A percentile compares a stretch with the other conserved stretches of the same genome.
These are phyloP conservation scores for Neurospora sp. DNA, from an alignment of 495 filamentous ascomycete species.

Conservation along the genomic window DNA sequence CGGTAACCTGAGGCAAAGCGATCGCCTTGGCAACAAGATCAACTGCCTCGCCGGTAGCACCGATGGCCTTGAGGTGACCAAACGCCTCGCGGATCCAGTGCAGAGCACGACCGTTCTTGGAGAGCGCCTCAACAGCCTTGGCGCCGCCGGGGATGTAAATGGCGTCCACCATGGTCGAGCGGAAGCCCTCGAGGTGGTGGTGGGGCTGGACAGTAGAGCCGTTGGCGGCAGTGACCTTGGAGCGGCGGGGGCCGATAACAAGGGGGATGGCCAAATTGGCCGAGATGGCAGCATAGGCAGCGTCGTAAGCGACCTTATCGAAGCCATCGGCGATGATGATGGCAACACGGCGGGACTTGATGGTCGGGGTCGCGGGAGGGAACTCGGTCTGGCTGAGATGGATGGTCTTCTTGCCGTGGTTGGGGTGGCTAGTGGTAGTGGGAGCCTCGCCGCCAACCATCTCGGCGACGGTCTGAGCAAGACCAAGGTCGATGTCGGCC, in stretches of 20 bases:
- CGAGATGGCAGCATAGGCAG: constrained; percentile 51
- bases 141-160: constrained; percentile 69
- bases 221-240: constrained; percentile 48
- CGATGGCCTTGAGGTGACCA: constrained; percentile 69
- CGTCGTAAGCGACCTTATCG: constrained; percentile 53
- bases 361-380: constrained; percentile 50
- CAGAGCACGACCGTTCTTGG: constrained; percentile 64
- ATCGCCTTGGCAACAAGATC: constrained; percentile 50
- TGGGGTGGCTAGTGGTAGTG: constrained; percentile 36
- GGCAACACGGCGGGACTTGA: constrained; percentile 61
- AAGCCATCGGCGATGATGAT: constrained; percentile 79
- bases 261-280: constrained; percentile 58
- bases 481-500: constrained; percentile 58
- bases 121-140: constrained; percentile 47
- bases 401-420: constrained; percentile 58
- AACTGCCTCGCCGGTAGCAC: constrained; percentile 61
- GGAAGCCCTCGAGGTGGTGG: constrained; percentile 73
- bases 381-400: constrained; percentile 62
- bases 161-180: constrained; percentile 80
- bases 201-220: constrained; percentile 56
- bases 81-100: constrained; percentile 83
- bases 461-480: constrained; percentile 60
- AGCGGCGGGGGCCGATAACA: constrained; percentile 56
- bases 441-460: constrained; percentile 59
- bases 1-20: constrained; percentile 42